Evolutionary conservation across 805 yeast genomes (phyloP), one percentile per base, ranked within the genome.

Genomic region (Kodamaea sagamina): DNA sequence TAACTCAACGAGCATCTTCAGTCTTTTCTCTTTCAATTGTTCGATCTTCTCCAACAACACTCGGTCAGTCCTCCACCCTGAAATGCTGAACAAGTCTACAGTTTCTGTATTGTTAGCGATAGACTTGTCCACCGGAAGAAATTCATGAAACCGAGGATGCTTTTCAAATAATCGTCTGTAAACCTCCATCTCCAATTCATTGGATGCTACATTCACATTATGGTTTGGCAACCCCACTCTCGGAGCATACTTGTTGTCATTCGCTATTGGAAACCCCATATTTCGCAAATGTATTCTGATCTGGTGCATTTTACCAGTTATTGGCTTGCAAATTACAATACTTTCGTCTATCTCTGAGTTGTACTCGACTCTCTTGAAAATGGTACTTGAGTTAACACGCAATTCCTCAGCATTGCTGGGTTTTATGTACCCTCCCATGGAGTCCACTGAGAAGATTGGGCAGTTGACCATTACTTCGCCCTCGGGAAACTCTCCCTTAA

Each of bases 251-350:
- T 61, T 52, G 19, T 56, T 59, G 61, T 92, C 99, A 59, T 92
- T 90, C 3, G 86, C 89, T 36, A 92, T 92, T 0, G 98, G 97
- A 57, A 48, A 54, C 0, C 74, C 72, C 47, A 78, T 38, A 48
- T 76, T 72, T 16, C 80, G 55, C 9, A 79, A 56, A 54, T 79
- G 84, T 4, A 79, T 75, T 9, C 84, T 60, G 18, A 79, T 77
- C 54, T 79, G 84, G 57, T 79, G 84, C 56, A 76, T 76, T 47
- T 74, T 63, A 0, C 84, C 84, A 0, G 81, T 74, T 5, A 72
- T 46, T 0, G 83, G 82, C 32, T 54, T 55, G 48, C 83, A 79
- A 43, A 53, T 43, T 1, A 79, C 78, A 1, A 78, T 55, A 48
- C 79, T 74, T 43, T 76, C 61, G 44, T 68, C 43, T 9, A 49